These are phyloP conservation scores for Fusarium ambrosium DNA, from an alignment of 2,329 filamentous ascomycete genomes.

Conservation along the genomic window DNA sequence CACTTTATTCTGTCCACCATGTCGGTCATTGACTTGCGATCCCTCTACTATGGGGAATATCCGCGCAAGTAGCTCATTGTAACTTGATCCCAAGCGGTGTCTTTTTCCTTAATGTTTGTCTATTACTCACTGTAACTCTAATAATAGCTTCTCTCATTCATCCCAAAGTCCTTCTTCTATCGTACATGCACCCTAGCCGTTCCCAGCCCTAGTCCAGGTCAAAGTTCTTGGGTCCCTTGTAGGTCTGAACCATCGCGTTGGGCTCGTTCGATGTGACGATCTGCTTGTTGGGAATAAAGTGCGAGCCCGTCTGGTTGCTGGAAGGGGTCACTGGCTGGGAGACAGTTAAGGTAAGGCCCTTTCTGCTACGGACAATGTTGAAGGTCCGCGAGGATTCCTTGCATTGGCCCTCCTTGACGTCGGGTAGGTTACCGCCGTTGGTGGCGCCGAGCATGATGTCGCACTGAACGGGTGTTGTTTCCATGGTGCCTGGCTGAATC, in stretches of 20 bases:
- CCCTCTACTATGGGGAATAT: too few species aligned
- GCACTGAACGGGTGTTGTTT: conserved; percentile 46
- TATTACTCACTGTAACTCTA: not conserved
- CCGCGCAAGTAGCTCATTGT: too few species aligned
- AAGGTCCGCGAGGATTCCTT: conserved; percentile 49
- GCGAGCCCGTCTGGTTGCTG: conserved; percentile 44
- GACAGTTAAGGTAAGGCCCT: conserved; percentile 47
- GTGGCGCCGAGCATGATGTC: conserved; percentile 31
- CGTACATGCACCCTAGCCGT: not conserved
- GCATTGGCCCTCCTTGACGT: conserved; percentile 48
- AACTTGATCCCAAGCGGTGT: too few species aligned
- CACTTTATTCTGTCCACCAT: too few species aligned
- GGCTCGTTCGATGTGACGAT: conserved; percentile 38
- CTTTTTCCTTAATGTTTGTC: too few species aligned
- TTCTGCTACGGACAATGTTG: conserved; percentile 37
- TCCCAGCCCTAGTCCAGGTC: not conserved
- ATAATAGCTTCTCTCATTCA: not conserved
- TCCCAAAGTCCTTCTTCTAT: not conserved
- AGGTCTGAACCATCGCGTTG: conserved; percentile 48
- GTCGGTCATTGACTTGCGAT: too few species aligned
- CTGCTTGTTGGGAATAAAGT: conserved; percentile 46
- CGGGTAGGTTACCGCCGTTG: conserved; percentile 46
- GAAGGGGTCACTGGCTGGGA: conserved; percentile 45
- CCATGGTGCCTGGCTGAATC: conserved; percentile 39
- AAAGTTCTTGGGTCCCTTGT: conserved; percentile 46